phyloP scores from a whole-genome alignment of 2,329 filamentous ascomycete genomes.

The Didymosphaeria variabile region DNA sequence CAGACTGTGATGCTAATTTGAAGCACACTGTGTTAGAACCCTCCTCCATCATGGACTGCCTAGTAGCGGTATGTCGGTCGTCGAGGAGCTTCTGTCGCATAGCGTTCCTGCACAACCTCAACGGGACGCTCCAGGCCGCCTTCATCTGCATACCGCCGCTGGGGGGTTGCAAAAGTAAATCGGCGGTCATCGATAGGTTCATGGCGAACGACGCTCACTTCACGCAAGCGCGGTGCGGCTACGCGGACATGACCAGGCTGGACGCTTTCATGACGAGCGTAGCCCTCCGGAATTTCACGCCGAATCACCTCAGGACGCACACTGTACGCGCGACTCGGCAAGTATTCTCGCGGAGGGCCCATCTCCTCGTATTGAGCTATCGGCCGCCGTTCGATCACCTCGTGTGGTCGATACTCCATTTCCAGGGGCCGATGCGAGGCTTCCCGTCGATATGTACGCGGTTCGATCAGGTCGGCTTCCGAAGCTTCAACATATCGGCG shows the following conservation, averaged over 20 bases:
- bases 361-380: conserved; percentile 48
- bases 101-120: conserved; percentile 40
- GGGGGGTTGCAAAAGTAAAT: conserved; percentile 41
- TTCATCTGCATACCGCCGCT: conserved; percentile 54
- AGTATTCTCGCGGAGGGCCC: conserved; percentile 46
- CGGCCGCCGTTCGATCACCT: conserved; percentile 37
- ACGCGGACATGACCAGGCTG: conserved; percentile 49
- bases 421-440: conserved; percentile 62
- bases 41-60: not conserved
- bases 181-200: conserved; percentile 45
- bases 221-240: conserved; percentile 46
- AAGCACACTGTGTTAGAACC: not conserved
- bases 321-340: conserved; percentile 48
- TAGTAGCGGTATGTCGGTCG: conserved; percentile 50
- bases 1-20: not conserved
- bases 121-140: conserved; percentile 30
- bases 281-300: conserved; percentile 46
- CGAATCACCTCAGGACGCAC: conserved; percentile 50
- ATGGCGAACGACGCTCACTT: conserved; percentile 53
- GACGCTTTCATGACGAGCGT: conserved; percentile 52
- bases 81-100: conserved; percentile 37
- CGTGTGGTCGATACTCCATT: conserved; percentile 40
- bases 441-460: conserved; percentile 66
- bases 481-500: conserved; percentile 66
- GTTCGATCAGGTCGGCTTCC: conserved; percentile 64